These are phyloP conservation scores for Citrus sp. DNA, from an alignment of 345 rosid genomes.

Conservation along the genomic window DNA sequence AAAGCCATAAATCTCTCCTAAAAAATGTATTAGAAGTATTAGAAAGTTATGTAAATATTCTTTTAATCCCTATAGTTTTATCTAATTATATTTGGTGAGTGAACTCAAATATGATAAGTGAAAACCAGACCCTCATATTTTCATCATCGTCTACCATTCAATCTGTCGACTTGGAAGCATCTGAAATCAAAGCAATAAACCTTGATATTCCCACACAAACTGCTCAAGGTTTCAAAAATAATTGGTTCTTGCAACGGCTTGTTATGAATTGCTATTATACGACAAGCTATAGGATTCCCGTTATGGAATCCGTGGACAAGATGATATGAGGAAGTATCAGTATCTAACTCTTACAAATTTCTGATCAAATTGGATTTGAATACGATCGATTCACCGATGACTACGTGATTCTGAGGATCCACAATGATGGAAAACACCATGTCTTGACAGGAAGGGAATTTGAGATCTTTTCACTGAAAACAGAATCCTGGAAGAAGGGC, in stretches of 20 bases:
- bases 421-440: not conserved
- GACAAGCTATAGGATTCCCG: too few relatives aligned
- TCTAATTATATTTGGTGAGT: too few relatives aligned
- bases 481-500: not conserved
- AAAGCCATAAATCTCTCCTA: too few relatives aligned
- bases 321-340: not conserved
- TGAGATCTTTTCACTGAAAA: not conserved
- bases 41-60: too few relatives aligned
- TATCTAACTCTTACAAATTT: not conserved
- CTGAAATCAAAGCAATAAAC: not conserved
- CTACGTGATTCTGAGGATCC: not conserved
- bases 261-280: not conserved
- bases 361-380: not conserved
- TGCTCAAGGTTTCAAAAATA: too few relatives aligned
- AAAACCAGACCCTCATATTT: not conserved
- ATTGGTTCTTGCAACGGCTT: constrained; percentile 5
- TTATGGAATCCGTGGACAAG: constrained; percentile 5
- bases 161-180: not conserved
- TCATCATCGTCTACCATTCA: not conserved
- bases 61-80: too few relatives aligned
- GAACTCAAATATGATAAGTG: not conserved
- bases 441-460: not conserved
- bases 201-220: not conserved
- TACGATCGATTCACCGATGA: not conserved
- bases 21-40: too few relatives aligned